A percentile compares a stretch with the other conserved stretches of the same genome.
phyloP scores from a whole-genome alignment of 1,139 yeast genomes.

The Hanseniaspora uvarum region DNA sequence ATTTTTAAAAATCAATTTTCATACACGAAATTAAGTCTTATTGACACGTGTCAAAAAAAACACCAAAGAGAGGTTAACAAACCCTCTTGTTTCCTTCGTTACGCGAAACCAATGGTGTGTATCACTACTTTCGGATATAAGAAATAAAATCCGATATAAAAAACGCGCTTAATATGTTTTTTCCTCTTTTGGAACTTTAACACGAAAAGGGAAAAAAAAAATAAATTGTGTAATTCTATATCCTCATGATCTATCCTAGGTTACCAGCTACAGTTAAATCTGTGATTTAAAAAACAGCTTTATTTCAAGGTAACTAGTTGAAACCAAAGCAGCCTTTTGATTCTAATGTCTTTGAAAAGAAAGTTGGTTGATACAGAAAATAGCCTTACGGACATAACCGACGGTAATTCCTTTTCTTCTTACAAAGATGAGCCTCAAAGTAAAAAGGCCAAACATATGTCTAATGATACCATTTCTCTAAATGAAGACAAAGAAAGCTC shows the following conservation, averaged over 20 bases:
- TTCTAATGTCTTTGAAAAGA: slow-evolving; percentile 5
- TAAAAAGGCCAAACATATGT: not conserved
- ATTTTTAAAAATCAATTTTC: too few relatives aligned
- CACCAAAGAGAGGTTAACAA: slow-evolving; percentile 23
- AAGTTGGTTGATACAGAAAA: not conserved
- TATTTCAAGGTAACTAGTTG: too few relatives aligned
- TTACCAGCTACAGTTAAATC: too few relatives aligned
- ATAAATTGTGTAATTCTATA: too few relatives aligned
- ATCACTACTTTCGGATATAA: slow-evolving; percentile 26
- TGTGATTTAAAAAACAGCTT: too few relatives aligned
- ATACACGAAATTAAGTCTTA: too few relatives aligned
- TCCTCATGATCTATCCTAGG: too few relatives aligned
- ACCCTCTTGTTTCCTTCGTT: not conserved
- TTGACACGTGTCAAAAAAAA: too few relatives aligned
- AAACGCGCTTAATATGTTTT: not conserved
- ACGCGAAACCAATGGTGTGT: slow-evolving; percentile 20
- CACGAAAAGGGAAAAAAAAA: not conserved
- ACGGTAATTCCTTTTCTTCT: not conserved
- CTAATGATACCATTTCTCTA: not conserved
- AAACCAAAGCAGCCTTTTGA: not conserved
- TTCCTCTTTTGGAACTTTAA: not conserved
- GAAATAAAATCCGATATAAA: not conserved
- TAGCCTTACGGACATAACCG: not conserved
- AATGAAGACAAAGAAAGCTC: not conserved
- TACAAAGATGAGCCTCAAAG: not conserved